These are phyloP conservation scores for Vanderwaltozyma polyspora DNA, from an alignment of 805 yeast genomes.

Conservation along the genomic window DNA sequence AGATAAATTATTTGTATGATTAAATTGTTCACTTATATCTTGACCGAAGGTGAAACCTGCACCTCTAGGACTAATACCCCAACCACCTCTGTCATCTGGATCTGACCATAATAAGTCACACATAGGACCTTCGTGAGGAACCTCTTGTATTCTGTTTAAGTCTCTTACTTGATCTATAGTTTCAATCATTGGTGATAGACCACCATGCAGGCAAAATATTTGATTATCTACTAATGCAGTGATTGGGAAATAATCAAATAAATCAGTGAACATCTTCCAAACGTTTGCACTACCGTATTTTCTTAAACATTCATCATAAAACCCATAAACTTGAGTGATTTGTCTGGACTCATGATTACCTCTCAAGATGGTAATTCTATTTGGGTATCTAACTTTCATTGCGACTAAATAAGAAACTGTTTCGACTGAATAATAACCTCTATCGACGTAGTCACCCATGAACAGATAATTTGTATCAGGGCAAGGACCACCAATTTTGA, in stretches of 20 bases:
- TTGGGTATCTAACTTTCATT: conserved; percentile 86
- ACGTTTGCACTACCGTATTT: conserved; percentile 88
- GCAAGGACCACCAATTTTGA: conserved; percentile 88
- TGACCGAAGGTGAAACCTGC: conserved; percentile 98
- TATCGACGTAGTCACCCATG: conserved; percentile 87
- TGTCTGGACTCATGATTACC: conserved; percentile 95
- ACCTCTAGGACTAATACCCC: conserved; percentile 97
- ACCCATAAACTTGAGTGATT: conserved; percentile 92
- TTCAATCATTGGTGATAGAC: conserved; percentile 88
- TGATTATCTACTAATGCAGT: conserved; percentile 87
- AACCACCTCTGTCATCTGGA: conserved; percentile 95
- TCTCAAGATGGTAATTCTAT: conserved; percentile 80
- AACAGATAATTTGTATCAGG: conserved; percentile 85
- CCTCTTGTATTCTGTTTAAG: conserved; percentile 85
- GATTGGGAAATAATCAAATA: conserved; percentile 86
- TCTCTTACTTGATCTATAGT: conserved; percentile 87
- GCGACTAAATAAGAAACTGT: conserved; percentile 82
- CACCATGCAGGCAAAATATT: conserved; percentile 89
- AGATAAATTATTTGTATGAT: conserved; percentile 76
- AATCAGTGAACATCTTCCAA: conserved; percentile 85
- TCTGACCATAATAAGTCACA: conserved; percentile 95
- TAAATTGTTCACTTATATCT: conserved; percentile 87
- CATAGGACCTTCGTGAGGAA: conserved; percentile 97
- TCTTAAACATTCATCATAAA: conserved; percentile 89
- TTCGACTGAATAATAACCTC: conserved; percentile 76